These are phyloP conservation scores for Nematodospora valgi DNA, from an alignment of 805 yeast genomes.

Conservation along the genomic window DNA sequence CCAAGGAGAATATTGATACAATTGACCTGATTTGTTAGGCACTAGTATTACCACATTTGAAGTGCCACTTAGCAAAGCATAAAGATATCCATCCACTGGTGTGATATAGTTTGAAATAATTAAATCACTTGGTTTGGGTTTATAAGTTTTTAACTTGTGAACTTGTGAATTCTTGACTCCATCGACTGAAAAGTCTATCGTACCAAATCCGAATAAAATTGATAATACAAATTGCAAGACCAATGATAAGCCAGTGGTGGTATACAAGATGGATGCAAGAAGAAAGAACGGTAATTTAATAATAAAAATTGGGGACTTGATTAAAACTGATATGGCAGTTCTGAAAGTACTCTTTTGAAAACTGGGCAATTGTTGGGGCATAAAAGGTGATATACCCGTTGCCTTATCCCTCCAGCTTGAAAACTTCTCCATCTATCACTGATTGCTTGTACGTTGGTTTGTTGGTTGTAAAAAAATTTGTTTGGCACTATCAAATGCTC, in stretches of 20 bases:
- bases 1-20: conserved; percentile 24
- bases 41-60: conserved; percentile 33
- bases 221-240: conserved; percentile 19
- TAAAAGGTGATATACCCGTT: conserved; percentile 89
- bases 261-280: conserved; percentile 11
- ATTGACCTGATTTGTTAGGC: conserved; percentile 35
- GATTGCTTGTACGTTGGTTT: too few relatives aligned
- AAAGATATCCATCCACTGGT: conserved; percentile 53
- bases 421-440: conserved; percentile 86
- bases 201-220: conserved; percentile 33
- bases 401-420: conserved; percentile 85
- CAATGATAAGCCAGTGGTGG: conserved; percentile 16
- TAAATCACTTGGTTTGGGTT: conserved; percentile 45
- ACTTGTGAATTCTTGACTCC: conserved; percentile 47
- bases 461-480: too few relatives aligned
- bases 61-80: conserved; percentile 10
- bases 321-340: neutral
- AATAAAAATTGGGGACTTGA: conserved; percentile 11
- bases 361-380: conserved; percentile 41
- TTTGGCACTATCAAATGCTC: too few relatives aligned
- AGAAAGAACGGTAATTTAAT: conserved; percentile 32
- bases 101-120: conserved; percentile 55
- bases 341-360: conserved; percentile 1
- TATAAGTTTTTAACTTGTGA: conserved; percentile 23
- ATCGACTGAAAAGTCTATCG: conserved; percentile 40